phyloP scores from a whole-genome alignment of 2,329 filamentous ascomycete genomes.

The Mycosphaerelloides madeirae region DNA sequence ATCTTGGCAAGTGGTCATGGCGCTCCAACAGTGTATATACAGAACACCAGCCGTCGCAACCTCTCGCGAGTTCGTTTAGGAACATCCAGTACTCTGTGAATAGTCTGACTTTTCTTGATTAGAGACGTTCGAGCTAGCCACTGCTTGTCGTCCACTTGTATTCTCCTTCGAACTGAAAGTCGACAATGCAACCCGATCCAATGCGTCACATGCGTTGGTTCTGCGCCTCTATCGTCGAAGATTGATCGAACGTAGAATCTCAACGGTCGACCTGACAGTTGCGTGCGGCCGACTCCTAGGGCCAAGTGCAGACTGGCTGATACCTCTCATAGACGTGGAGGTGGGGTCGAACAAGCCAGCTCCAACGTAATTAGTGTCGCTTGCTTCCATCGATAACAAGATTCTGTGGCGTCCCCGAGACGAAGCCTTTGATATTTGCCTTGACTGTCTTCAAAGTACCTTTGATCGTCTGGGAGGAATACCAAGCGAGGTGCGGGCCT shows the following conservation, averaged over 20 bases:
- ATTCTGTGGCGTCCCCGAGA: constrained; percentile 37
- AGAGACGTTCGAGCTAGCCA: too few species aligned
- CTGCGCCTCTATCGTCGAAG: constrained; percentile 5
- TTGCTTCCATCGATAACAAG: constrained; percentile 23
- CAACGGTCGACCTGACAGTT: constrained; percentile 1
- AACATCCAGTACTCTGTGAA: too few species aligned
- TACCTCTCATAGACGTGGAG: neutral
- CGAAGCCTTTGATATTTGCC: constrained; percentile 46
- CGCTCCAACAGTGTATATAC: too few species aligned
- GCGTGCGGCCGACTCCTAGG: neutral
- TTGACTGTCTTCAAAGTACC: constrained; percentile 44
- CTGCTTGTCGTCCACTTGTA: too few species aligned
- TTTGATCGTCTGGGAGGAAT: constrained; percentile 42
- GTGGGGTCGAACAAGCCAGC: neutral
- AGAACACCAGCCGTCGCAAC: too few species aligned
- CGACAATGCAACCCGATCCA: constrained; percentile 3
- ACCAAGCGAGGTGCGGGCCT: constrained; percentile 52
- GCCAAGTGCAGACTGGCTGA: neutral
- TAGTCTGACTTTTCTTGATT: too few species aligned
- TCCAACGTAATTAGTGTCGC: neutral
- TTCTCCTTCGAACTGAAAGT: neutral
- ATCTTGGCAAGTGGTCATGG: too few species aligned
- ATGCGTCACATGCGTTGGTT: constrained; percentile 1
- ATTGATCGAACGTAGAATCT: constrained; percentile 2
- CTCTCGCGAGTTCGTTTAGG: too few species aligned